Evolutionary conservation across 139 green algal species (phyloP), one percentile per base, ranked within the genome.

Genomic region (Dunaliella sp.): DNA sequence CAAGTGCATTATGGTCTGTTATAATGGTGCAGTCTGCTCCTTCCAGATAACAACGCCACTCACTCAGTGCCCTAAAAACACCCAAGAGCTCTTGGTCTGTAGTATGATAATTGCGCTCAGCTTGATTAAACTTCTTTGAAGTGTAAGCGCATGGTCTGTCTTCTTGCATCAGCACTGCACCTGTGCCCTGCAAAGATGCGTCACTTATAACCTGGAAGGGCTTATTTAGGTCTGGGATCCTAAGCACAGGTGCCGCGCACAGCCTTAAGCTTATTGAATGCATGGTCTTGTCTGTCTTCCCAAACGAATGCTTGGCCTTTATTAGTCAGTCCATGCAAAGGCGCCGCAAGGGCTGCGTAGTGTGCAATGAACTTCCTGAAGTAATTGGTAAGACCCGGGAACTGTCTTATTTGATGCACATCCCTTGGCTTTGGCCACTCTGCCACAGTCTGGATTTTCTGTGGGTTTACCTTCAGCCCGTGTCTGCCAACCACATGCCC

Each of bases 151-250:
- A 30, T 25, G 72, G 77, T 35, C 76, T 57, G 1, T 30, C 3
- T 31, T 78, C 81, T 81, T 92, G 89, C 22, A 86, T 84, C 1
- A 91, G 83, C n/a, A 89, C 84, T 34, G 80, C 88, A 36, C 88
- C 88, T 38, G 83, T 77, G 24, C 57, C 86, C 58, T 82, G 74
- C 16, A 80, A n/a, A 0, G 59, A 88, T 3, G 88, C 88, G 38
- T 89, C 88, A 26, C 65, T 83, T 2, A 80, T 38, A 1, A 91
- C 80, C 25, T 78, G 65, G 34, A 86, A 91, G 0, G 88, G 83
- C 33, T 81, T 28, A 30, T 48, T 76, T n/a, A 30, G n/a, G 32
- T 88, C 79, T 34, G 88, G 84, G 33, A 81, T 57, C 16, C 37
- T 73, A 7, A 89, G 79, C 1, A 89, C 84, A 2, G 85, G 86